Evolutionary conservation across 2,329 filamentous ascomycete genomes (phyloP), one percentile per base, ranked within the genome.

Genomic region (Trichoderma hamatum): DNA sequence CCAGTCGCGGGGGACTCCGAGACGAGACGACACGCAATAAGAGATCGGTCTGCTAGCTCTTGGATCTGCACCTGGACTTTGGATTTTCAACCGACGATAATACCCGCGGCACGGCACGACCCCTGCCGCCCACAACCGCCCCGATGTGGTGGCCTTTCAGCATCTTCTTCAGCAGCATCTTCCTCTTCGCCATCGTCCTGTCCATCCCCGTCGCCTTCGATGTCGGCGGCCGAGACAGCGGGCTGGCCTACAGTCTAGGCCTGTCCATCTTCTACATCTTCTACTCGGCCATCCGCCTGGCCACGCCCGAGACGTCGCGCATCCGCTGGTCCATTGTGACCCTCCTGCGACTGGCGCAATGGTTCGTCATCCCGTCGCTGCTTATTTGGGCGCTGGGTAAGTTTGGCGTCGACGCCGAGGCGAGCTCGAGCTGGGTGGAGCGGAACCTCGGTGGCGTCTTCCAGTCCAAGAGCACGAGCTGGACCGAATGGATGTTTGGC

Each of bases 131-230:
- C 43, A 73, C 60, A 73, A 73, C 75, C 78, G 79, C 76, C 74
- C 78, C 83, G 81, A 97, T 97, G 92, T 94, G 91, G 85, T 87
- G 85, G 91, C 85, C 95, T 81, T 89, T 94, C 81, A 90, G 91
- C 79, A 86, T 91, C 79, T 78, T 94, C 75, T 93, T 93, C 77
- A 93, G 93, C 82, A 85, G 90, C 78, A 82, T 93, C 81, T 98
- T 97, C 83, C 89, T 98, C 75, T 87, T 94, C 81, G 92, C 92
- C 82, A 94, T 97, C 80, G 90, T 98, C 78, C 92, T 98, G 78
- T 97, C 94, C 71, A 96, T 99, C 78, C 96, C 96, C 71, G 90
- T 99, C 78, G 93, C 95, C 76, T 98, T 98, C 84, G 96, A 99
- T 88, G 95, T 98, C 76, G 96, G 96, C 78, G 96, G 96, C 71